Evolutionary conservation across 176 grass and related monocot genomes (phyloP).

Genomic region (Carex littledalei): DNA sequence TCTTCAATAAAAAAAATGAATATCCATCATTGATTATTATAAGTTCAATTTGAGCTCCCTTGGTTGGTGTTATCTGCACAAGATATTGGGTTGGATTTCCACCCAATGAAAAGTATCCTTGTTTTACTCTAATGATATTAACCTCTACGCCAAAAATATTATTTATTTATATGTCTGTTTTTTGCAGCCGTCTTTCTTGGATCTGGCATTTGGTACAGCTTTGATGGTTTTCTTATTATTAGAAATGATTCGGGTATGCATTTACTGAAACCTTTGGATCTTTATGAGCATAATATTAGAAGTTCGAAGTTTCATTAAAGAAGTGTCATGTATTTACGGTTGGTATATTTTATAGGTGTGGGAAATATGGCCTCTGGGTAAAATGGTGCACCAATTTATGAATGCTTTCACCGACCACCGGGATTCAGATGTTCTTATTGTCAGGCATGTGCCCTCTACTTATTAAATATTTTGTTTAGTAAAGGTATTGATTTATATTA

Average conservation of each 20-base stretch:
- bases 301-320: slow-evolving; percentile 9
- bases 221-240: slow-evolving; percentile 87
- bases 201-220: slow-evolving; percentile 96
- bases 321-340: slow-evolving; percentile 3
- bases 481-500: not conserved
- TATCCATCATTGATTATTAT: not conserved
- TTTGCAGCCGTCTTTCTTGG: slow-evolving; percentile 77
- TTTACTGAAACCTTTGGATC: not conserved
- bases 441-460: slow-evolving; percentile 38
- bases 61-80: not conserved
- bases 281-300: not conserved
- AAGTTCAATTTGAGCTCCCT: not conserved
- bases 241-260: slow-evolving; percentile 84
- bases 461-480: not conserved
- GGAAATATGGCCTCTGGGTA: slow-evolving; percentile 82
- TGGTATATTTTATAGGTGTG: slow-evolving; percentile 46
- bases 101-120: not conserved
- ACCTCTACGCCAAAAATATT: not conserved
- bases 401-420: slow-evolving; percentile 98
- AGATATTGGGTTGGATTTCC: not conserved
- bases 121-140: not conserved
- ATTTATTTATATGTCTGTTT: not conserved
- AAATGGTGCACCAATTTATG: slow-evolving; percentile 84
- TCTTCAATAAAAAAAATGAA: not conserved
- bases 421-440: slow-evolving; percentile 94